A percentile compares a stretch with the other conserved stretches of the same genome.
Conservation (phyloP, 73 alveolate species). For the Tetrahymena borealis region DNA sequence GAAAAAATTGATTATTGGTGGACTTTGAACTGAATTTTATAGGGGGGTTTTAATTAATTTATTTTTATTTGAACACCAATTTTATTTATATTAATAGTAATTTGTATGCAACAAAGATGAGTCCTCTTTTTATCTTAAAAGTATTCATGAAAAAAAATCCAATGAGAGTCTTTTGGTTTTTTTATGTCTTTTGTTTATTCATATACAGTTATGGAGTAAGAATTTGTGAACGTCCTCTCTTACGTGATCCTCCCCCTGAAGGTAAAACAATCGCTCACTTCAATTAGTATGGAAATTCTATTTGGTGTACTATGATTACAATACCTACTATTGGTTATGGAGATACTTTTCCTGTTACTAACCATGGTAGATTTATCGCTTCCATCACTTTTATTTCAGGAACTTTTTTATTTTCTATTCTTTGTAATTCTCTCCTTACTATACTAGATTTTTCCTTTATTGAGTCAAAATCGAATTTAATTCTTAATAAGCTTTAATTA, state of each 20-base stretch:
- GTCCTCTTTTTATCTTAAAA: background rate
- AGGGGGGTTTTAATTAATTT: background rate
- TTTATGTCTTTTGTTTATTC: background rate
- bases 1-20: no score
- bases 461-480: slow-evolving; percentile 42
- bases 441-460: slow-evolving; percentile 16
- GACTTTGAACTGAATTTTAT: no score
- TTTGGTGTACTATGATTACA: slow-evolving; percentile 61
- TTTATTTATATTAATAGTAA: no score
- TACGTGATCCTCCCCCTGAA: background rate
- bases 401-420: slow-evolving; percentile 44
- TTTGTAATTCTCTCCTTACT: slow-evolving; percentile 52
- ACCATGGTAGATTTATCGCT: slow-evolving; percentile 58
- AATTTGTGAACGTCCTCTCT: slow-evolving; percentile 58
- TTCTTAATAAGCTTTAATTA: slow-evolving; percentile 30
- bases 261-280: slow-evolving; percentile 40
- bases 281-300: slow-evolving; percentile 31
- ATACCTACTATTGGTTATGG: slow-evolving; percentile 79
- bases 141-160: slow-evolving; percentile 10
- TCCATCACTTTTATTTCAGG: slow-evolving; percentile 63
- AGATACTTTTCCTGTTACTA: slow-evolving; percentile 55
- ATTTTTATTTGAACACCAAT: background rate
- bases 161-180: background rate
- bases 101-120: background rate
- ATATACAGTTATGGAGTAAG: slow-evolving; percentile 49